Evolutionary conservation across 305 asterid species (phyloP).

Genomic region (Withania somnifera): DNA sequence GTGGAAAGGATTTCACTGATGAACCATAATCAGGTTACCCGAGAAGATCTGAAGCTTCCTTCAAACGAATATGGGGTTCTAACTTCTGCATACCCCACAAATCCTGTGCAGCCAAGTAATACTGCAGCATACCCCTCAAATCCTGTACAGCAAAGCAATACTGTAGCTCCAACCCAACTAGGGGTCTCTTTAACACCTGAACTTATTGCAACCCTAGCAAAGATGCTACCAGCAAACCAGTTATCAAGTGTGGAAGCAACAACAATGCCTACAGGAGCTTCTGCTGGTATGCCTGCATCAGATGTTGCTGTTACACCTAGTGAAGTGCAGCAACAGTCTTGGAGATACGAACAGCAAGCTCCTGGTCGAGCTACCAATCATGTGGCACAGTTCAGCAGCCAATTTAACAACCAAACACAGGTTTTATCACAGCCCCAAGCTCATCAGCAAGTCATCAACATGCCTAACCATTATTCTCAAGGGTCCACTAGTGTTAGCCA

Average conservation of each 20-base stretch:
- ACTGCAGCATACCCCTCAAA: conserved; percentile 21
- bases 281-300: conserved; percentile 23
- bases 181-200: conserved; percentile 77
- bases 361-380: conserved; percentile 30
- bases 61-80: conserved; percentile 26
- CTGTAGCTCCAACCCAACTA: conserved; percentile 38
- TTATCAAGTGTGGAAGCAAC: conserved; percentile 34
- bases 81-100: conserved; percentile 26
- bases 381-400: conserved; percentile 34
- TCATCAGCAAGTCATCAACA: conserved; percentile 28
- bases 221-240: conserved; percentile 46
- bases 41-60: conserved; percentile 35
- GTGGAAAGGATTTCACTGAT: conserved; percentile 29
- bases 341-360: conserved; percentile 43
- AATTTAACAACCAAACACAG: conserved; percentile 37
- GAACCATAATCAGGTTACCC: conserved; percentile 29
- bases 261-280: conserved; percentile 22
- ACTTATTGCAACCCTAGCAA: conserved; percentile 74
- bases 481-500: conserved; percentile 32
- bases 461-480: conserved; percentile 30
- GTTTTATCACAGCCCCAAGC: conserved; percentile 38
- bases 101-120: conserved; percentile 35
- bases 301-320: conserved; percentile 34
- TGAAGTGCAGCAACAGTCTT: conserved; percentile 25
- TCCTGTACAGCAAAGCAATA: conserved; percentile 32